Base-by-base conservation (phyloP, 148 eudicot species). In the Beta vulgaris region DNA sequence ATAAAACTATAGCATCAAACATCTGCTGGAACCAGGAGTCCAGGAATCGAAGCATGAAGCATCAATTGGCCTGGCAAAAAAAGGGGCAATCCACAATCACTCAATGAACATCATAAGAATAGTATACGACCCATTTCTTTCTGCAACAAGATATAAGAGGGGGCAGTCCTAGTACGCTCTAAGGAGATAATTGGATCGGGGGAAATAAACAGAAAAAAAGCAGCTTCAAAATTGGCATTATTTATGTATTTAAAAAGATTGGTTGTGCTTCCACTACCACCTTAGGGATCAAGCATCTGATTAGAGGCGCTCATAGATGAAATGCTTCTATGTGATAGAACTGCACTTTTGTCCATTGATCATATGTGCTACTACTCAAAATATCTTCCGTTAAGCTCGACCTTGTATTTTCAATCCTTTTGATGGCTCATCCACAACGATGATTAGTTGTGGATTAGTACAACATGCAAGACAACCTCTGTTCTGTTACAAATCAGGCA, bases 381-480 rank as follows among this genome's bases (percentile, higher is more conserved):
- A 87, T 85, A 26, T 88, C 92, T 61, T 88, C 93, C 7, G 86
- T 67, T 64, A 83, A 39, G 71, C 80, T 82, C 78, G 89, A 54
- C 95, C 93, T 86, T 70, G 98, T 78, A 86, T 82, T 80, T 75
- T 86, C 46, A 87, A 84, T 80, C 92, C 90, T 78, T 89, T 91
- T 16, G 97, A 76, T 57, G 93, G 97, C 85, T 90, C 84, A 78
- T 91, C 94, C 77, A 89, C 93, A 29, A 89, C 87, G 57, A 78
- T 86, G 51, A 88, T 81, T 74, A 79, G 82, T 54, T 84, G 90
- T 25, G 93, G 85, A 87, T 91, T 91, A 49, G 83, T 82, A 91
- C 91, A 90, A 77, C 98, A 90, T 88, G 95, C 95, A 86, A 93
- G 89, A 85, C 93, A 93, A 85, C 98, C 83, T 89, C 98, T 93